Percentiles rank a stretch among this genome's conserved stretches.
Evolutionary conservation across 148 eudicot genomes (phyloP).

Genomic region (Persicaria maculosa): DNA sequence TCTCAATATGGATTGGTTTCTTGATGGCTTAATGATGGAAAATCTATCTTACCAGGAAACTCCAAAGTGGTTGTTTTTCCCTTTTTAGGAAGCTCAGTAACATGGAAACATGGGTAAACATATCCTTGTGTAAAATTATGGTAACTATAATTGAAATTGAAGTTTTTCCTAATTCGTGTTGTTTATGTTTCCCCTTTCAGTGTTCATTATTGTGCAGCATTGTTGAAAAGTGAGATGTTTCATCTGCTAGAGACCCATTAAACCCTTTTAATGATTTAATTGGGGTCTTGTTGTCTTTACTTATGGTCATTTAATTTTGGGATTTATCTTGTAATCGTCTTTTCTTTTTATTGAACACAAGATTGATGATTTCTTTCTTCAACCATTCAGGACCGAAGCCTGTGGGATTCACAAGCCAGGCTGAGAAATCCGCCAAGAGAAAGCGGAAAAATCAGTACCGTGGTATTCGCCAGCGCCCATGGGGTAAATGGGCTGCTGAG

Average conservation of each 20-base stretch:
- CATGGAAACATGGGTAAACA: no score
- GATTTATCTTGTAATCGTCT: not conserved
- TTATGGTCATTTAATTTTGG: not conserved
- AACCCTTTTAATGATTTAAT: not conserved
- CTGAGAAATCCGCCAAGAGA: slow-evolving; percentile 29
- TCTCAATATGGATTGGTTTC: not conserved
- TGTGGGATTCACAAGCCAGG: slow-evolving; percentile 12
- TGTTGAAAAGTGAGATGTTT: not conserved
- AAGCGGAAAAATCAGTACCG: slow-evolving; percentile 75
- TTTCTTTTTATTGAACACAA: not conserved
- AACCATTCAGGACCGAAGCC: slow-evolving; percentile 7
- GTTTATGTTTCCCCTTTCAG: no score
- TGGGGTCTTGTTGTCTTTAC: not conserved
- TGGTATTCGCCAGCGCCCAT: slow-evolving; percentile 80
- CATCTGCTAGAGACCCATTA: not conserved
- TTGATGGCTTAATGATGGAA: not conserved
- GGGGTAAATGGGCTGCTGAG: slow-evolving; percentile 98
- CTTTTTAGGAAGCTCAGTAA: no score
- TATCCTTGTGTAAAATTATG: no score
- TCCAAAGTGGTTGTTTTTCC: no score
- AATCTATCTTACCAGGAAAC: no score
- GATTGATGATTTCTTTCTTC: not conserved
- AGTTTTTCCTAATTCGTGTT: no score
- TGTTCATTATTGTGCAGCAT: no score
- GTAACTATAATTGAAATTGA: no score